A percentile compares a stretch with the other conserved stretches of the same genome.
phyloP scores from a whole-genome alignment of 768 basidiomycete genomes.

The Lentinula edodes region DNA sequence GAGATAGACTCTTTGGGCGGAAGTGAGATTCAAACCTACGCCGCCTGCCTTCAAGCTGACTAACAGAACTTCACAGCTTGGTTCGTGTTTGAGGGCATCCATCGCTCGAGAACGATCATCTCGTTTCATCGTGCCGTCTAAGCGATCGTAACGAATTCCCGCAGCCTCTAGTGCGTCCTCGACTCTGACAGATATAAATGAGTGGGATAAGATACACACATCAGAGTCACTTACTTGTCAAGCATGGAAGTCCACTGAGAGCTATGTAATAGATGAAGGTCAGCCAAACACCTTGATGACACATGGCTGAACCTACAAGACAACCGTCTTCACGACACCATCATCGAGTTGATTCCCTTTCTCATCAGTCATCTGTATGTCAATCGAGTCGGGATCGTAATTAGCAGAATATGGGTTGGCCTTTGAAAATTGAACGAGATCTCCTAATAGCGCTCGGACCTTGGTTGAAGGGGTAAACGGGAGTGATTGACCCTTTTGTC shows the following conservation, averaged over 20 bases:
- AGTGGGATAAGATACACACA: not conserved
- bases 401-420: slow-evolving; percentile 84
- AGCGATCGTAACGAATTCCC: slow-evolving; percentile 81
- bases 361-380: slow-evolving; percentile 73
- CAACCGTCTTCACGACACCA: slow-evolving; percentile 81
- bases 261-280: slow-evolving; percentile 30
- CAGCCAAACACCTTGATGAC: not conserved
- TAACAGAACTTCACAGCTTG: slow-evolving; percentile 85
- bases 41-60: slow-evolving; percentile 97
- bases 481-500: slow-evolving; percentile 43
- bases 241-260: slow-evolving; percentile 96
- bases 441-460: slow-evolving; percentile 74
- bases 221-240: slow-evolving; percentile 55
- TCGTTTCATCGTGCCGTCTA: slow-evolving; percentile 98
- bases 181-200: slow-evolving; percentile 41
- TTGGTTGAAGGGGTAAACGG: slow-evolving; percentile 83
- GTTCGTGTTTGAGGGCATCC: slow-evolving; percentile 88
- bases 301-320: slow-evolving; percentile 65
- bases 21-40: slow-evolving; percentile 93
- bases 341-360: slow-evolving; percentile 69
- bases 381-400: slow-evolving; percentile 71
- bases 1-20: slow-evolving; percentile 88
- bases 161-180: slow-evolving; percentile 84
- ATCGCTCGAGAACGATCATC: slow-evolving; percentile 90
- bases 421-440: slow-evolving; percentile 76